Percentiles rank a stretch among this genome's conserved stretches.
Evolutionary conservation across 1,284 basidiomycete genomes (phyloP).

Genomic region (Phlebopus sp.): DNA sequence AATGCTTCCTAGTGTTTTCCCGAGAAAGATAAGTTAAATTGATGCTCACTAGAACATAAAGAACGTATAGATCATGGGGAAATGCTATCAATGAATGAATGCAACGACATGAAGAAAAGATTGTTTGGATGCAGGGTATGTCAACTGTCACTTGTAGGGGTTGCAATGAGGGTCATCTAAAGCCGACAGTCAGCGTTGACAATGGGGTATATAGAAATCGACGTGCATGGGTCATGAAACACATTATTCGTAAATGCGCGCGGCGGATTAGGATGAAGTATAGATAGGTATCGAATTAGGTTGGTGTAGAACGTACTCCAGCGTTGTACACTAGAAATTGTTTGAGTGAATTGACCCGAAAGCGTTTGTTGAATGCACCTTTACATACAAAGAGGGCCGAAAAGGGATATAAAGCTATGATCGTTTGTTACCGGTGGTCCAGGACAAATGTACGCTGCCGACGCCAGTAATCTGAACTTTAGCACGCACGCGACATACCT

Average conservation of each 20-base stretch:
- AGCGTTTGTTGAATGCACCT: constrained; percentile 14
- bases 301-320: constrained; percentile 24
- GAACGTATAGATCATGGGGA: constrained; percentile 16
- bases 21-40: constrained; percentile 4
- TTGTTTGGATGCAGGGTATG: constrained; percentile 31
- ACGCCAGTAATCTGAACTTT: constrained; percentile 68
- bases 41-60: constrained; percentile 8
- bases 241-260: constrained; percentile 27
- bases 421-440: constrained; percentile 63
- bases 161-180: constrained; percentile 27
- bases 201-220: not conserved
- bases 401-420: constrained; percentile 8
- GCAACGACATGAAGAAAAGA: constrained; percentile 18
- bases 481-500: constrained; percentile 76
- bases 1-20: constrained; percentile 9
- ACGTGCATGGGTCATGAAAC: constrained; percentile 29
- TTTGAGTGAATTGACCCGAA: not conserved
- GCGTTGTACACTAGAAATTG: constrained; percentile 27
- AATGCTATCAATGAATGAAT: constrained; percentile 24
- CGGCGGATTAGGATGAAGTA: constrained; percentile 26
- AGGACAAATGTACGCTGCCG: constrained; percentile 73
- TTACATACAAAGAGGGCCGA: constrained; percentile 21
- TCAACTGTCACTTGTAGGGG: constrained; percentile 14
- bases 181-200: constrained; percentile 8
- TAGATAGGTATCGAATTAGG: constrained; percentile 26